Evolutionary conservation across 2,329 filamentous ascomycete species (phyloP).

Genomic region (Verticillium klebahnii): DNA sequence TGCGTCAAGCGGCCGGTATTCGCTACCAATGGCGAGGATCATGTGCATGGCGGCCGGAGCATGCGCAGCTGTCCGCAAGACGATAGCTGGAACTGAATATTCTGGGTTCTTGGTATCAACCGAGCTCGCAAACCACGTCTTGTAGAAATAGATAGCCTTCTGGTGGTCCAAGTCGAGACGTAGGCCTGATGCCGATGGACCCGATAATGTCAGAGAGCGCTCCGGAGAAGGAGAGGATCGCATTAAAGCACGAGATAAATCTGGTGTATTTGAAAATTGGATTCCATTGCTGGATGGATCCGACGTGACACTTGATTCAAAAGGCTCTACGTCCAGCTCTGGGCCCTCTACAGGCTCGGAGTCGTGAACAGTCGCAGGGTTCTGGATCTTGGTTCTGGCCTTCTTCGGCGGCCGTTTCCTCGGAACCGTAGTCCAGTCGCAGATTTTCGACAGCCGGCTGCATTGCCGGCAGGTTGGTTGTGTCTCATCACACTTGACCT

Average conservation of each 20-base stretch:
- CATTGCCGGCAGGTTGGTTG: slow-evolving; percentile 21
- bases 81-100: slow-evolving; percentile 28
- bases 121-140: slow-evolving; percentile 26
- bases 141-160: slow-evolving; percentile 29
- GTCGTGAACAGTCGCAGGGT: no score
- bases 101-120: slow-evolving; percentile 31
- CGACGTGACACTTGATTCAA: no score
- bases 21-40: slow-evolving; percentile 24
- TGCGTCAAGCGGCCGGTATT: not conserved
- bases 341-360: no score
- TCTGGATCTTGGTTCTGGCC: not conserved
- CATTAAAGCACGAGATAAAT: no score
- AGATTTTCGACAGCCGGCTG: slow-evolving; percentile 18
- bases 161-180: slow-evolving; percentile 23
- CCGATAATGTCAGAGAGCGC: not conserved
- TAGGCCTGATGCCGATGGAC: not conserved
- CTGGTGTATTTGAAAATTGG: no score
- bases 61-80: slow-evolving; percentile 25
- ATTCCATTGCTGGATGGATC: no score
- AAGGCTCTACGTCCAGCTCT: no score
- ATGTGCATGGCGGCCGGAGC: slow-evolving; percentile 31
- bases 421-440: slow-evolving; percentile 15
- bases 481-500: slow-evolving; percentile 26
- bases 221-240: no score
- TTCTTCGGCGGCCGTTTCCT: not conserved